These are phyloP conservation scores for Globisporangium paroecandrum DNA, from an alignment of 352 stramenopile genomes.

Conservation along the genomic window DNA sequence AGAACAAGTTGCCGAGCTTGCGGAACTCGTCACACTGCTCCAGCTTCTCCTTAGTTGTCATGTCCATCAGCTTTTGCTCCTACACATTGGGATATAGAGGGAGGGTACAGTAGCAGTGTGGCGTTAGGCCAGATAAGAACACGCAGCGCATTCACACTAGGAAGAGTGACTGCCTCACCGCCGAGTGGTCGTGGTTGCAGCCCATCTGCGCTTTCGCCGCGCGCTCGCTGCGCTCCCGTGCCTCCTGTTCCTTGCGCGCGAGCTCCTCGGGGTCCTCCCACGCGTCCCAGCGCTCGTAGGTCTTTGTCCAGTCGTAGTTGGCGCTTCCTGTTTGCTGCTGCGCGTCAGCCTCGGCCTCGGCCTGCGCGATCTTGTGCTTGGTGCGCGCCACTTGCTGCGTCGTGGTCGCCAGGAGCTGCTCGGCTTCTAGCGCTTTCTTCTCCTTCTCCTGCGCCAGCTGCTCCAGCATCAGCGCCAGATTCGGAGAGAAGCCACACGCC, in stretches of 20 bases:
- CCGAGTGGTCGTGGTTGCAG: slow-evolving; percentile 86
- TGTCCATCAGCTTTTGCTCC: slow-evolving; percentile 87
- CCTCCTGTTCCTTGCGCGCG: slow-evolving; percentile 54
- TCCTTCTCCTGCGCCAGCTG: slow-evolving; percentile 65
- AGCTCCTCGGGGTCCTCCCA: slow-evolving; percentile 83
- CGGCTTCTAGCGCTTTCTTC: slow-evolving; percentile 29
- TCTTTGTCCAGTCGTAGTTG: slow-evolving; percentile 67
- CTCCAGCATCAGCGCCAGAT: slow-evolving; percentile 66
- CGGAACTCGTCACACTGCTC: slow-evolving; percentile 62
- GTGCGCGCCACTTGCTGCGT: slow-evolving; percentile 35
- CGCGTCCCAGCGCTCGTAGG: slow-evolving; percentile 77
- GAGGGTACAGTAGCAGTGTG: not conserved
- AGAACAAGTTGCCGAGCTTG: slow-evolving; percentile 69
- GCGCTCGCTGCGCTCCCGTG: slow-evolving; percentile 58
- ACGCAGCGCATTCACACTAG: not conserved
- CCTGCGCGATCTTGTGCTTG: slow-evolving; percentile 37
- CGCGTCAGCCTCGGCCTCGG: slow-evolving; percentile 12
- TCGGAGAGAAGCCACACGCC: slow-evolving; percentile 64
- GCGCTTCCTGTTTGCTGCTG: slow-evolving; percentile 1
- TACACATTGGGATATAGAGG: not conserved
- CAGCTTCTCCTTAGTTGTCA: slow-evolving; percentile 67
- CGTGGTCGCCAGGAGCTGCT: slow-evolving; percentile 30
- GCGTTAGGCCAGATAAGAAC: not conserved
- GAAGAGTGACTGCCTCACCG: slow-evolving; percentile 14
- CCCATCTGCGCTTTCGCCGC: slow-evolving; percentile 41